Percentiles rank a stretch among this genome's conserved stretches.
phyloP scores from a whole-genome alignment of 75 land plant genomes.

The Selaginella tamariscina region DNA sequence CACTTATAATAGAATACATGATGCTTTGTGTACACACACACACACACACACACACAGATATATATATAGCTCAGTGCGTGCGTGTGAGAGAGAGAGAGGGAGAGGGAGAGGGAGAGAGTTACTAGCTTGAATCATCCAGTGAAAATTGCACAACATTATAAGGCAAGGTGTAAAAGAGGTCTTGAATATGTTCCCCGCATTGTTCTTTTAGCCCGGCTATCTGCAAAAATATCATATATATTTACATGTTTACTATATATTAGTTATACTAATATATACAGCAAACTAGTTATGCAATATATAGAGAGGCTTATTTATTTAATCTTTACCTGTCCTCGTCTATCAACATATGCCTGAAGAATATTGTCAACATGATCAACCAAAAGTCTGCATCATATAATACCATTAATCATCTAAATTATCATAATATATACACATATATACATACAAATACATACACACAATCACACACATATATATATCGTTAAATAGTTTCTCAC shows the following conservation, averaged over 20 bases:
- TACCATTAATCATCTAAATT: too few species aligned
- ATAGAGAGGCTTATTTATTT: too few species aligned
- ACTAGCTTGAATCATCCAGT: neutral
- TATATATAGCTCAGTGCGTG: too few species aligned
- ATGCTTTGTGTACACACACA: too few species aligned
- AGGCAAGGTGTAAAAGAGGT: neutral
- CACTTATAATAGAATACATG: neutral
- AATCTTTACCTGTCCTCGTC: constrained; percentile 1
- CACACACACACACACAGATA: too few species aligned
- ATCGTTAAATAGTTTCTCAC: neutral
- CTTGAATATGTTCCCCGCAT: neutral
- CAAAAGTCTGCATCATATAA: too few species aligned
- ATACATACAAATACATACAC: neutral
- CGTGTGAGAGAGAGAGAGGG: too few species aligned
- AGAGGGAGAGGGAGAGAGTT: too few species aligned
- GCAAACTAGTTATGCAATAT: neutral
- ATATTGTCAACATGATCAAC: neutral
- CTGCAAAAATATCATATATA: neutral
- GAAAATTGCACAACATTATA: neutral
- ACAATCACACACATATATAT: neutral
- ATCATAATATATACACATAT: too few species aligned
- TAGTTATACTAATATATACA: too few species aligned
- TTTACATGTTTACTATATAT: too few species aligned
- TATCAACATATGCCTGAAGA: neutral
- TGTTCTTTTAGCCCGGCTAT: neutral